Percentiles rank a stretch among this genome's conserved stretches.
Evolutionary conservation across 2,329 filamentous ascomycete species (phyloP).

Genomic region (Colletotrichum eleusines): DNA sequence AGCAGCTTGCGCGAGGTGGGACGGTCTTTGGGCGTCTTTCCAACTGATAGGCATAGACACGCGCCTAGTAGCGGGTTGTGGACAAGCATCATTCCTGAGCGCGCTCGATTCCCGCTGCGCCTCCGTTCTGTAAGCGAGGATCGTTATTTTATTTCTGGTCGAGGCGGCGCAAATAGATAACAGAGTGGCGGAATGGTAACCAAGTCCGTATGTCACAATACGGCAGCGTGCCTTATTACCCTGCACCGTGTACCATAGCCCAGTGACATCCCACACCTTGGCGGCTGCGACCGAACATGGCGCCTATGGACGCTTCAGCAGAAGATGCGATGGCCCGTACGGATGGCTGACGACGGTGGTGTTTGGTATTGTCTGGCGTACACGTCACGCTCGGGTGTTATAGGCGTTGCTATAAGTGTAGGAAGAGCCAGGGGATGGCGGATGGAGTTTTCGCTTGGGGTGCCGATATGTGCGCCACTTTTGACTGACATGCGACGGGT

Average conservation of each 20-base stretch:
- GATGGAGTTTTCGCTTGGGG: conserved; percentile 20
- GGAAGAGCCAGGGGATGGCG: conserved; percentile 1
- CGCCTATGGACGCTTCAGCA: conserved; percentile 4
- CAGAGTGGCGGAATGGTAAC: conserved; percentile 10
- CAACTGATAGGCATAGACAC: not conserved
- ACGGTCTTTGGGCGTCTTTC: not conserved
- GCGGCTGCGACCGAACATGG: not conserved
- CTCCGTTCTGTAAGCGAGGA: conserved; percentile 6
- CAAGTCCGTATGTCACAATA: conserved; percentile 7
- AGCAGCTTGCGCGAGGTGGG: not conserved
- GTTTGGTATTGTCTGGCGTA: not conserved
- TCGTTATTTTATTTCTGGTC: not conserved
- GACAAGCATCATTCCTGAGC: not conserved
- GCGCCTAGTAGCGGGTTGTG: conserved; percentile 17
- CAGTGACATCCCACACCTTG: conserved; percentile 1
- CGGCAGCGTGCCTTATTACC: conserved; percentile 26
- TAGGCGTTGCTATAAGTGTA: conserved; percentile 22
- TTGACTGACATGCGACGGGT: conserved; percentile 37
- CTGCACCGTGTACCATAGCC: not conserved
- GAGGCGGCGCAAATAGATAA: conserved; percentile 20
- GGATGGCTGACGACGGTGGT: conserved; percentile 6
- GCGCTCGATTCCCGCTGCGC: not conserved
- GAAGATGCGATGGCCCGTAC: not conserved
- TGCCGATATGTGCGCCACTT: conserved; percentile 29
- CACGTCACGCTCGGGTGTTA: conserved; percentile 26